phyloP scores from a whole-genome alignment of 306 rosid species.

The Cercis canadensis region DNA sequence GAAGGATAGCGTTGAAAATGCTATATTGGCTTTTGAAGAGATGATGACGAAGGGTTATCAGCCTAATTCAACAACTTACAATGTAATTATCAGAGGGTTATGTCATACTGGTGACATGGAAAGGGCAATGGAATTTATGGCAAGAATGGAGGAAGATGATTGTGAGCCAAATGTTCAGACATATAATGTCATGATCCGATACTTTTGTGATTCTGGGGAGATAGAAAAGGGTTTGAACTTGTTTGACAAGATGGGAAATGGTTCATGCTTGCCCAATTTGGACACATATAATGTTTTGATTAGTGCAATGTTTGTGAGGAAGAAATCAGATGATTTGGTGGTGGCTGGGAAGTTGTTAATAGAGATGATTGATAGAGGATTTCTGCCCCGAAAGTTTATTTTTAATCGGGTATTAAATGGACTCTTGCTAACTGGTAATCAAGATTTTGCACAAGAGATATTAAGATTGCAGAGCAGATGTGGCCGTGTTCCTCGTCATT shows the following conservation, averaged over 20 bases:
- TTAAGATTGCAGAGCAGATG: slow-evolving; percentile 72
- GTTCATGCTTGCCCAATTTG: slow-evolving; percentile 76
- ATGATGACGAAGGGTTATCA: slow-evolving; percentile 68
- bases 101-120: slow-evolving; percentile 74
- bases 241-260: slow-evolving; percentile 75
- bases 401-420: slow-evolving; percentile 76
- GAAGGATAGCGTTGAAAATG: slow-evolving; percentile 80
- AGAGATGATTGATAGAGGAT: slow-evolving; percentile 86
- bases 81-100: slow-evolving; percentile 75
- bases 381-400: slow-evolving; percentile 74
- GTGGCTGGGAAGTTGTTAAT: slow-evolving; percentile 83
- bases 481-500: slow-evolving; percentile 66
- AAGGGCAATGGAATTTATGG: slow-evolving; percentile 60
- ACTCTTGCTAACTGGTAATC: slow-evolving; percentile 76
- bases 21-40: slow-evolving; percentile 67
- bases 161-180: slow-evolving; percentile 74
- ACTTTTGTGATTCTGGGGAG: slow-evolving; percentile 81
- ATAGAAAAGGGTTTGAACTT: slow-evolving; percentile 64
- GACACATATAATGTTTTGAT: slow-evolving; percentile 86
- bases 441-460: slow-evolving; percentile 78
- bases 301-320: slow-evolving; percentile 88
- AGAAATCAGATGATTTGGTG: slow-evolving; percentile 70
- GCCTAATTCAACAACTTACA: slow-evolving; percentile 72
- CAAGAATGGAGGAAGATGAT: slow-evolving; percentile 61
- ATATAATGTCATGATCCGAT: slow-evolving; percentile 67